Base-by-base conservation (phyloP, 345 rosid genomes). In the Populus nigra region DNA sequence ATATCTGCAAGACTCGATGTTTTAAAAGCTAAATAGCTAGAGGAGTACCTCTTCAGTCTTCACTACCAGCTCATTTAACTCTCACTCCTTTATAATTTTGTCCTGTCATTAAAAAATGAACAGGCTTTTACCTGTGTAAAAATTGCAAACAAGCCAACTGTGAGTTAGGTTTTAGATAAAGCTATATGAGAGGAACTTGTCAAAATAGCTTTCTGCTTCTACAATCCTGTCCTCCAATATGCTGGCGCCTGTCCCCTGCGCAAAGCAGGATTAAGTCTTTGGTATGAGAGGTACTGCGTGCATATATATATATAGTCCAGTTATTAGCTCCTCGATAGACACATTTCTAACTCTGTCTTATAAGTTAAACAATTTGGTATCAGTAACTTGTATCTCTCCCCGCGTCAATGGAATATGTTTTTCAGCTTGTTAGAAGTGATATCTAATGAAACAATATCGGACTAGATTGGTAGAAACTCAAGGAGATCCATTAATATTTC, bases 221-320 rank as follows among this genome's bases (percentile, higher is more conserved):
- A 80, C 83, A 63, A 17, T 79, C 71, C 76, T 83, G 81, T 73
- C 76, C 18, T 83, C 80, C 78, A 62, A 76, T 74, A 76, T 73
- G 82, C 79, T 45, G 55, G 65, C 39, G 49, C 72, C 78, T 73
- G 81, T 82, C 84, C 41, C 82, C 73, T 57, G 73, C 35, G 29
- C 70, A 23, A 53, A 71, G 20, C 74, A 50, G 7, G 69, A 10
- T 61, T 77, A 36, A 76, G 75, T 59, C 68, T 65, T 73, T 53
- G 18, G 67, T 80, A 31, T 50, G 50, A 45, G 50, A 45, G 15
- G 4, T 13, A 45, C 50, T 45, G 17, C 50, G 17, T 45, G 50
- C 17, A 13, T 45, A 45, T 13, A 13, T 45, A 38, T 38, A 45
- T 72, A n/a, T 23, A 71, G 20, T 72, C 15, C 36, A 35, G n/a